These are phyloP conservation scores for Ambrosiella beaveri DNA, from an alignment of 2,329 filamentous ascomycete species.

Conservation along the genomic window DNA sequence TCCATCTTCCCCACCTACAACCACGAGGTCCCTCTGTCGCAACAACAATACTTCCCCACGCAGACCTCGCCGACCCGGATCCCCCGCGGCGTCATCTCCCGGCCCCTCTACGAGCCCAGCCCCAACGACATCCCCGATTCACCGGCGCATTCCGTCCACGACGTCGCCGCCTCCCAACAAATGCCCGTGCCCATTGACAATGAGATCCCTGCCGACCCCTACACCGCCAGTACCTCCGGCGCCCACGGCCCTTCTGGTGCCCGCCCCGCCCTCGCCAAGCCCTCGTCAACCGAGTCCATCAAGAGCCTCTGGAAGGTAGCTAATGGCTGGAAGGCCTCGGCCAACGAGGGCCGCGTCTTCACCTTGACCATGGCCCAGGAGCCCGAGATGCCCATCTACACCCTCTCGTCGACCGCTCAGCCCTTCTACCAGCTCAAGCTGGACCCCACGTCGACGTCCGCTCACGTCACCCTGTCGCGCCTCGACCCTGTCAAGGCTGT, in stretches of 20 bases:
- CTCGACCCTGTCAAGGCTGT: slow-evolving; percentile 43
- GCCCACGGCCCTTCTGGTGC: slow-evolving; percentile 19
- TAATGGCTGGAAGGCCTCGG: slow-evolving; percentile 50
- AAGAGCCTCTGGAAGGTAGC: slow-evolving; percentile 50
- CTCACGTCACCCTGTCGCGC: slow-evolving; percentile 39
- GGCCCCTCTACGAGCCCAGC: slow-evolving; percentile 39
- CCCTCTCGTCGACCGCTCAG: slow-evolving; percentile 41
- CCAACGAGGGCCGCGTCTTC: slow-evolving; percentile 40
- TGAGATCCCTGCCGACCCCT: neutral
- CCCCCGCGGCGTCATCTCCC: slow-evolving; percentile 46
- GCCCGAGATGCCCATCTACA: slow-evolving; percentile 47
- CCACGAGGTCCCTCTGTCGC: slow-evolving; percentile 44
- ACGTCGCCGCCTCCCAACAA: neutral
- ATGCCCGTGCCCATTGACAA: neutral
- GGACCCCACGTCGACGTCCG: slow-evolving; percentile 45
- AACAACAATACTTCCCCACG: slow-evolving; percentile 54
- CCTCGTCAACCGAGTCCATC: slow-evolving; percentile 43
- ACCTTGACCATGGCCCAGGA: slow-evolving; percentile 39
- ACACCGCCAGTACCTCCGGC: neutral
- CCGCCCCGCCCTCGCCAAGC: slow-evolving; percentile 29
- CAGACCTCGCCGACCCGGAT: slow-evolving; percentile 46
- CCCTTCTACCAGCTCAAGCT: slow-evolving; percentile 52
- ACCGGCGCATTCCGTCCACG: neutral
- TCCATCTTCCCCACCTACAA: slow-evolving; percentile 68
- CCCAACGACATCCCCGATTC: neutral